phyloP scores from a whole-genome alignment of 139 green algal genomes.

The Prasinococcaceae sp. region DNA sequence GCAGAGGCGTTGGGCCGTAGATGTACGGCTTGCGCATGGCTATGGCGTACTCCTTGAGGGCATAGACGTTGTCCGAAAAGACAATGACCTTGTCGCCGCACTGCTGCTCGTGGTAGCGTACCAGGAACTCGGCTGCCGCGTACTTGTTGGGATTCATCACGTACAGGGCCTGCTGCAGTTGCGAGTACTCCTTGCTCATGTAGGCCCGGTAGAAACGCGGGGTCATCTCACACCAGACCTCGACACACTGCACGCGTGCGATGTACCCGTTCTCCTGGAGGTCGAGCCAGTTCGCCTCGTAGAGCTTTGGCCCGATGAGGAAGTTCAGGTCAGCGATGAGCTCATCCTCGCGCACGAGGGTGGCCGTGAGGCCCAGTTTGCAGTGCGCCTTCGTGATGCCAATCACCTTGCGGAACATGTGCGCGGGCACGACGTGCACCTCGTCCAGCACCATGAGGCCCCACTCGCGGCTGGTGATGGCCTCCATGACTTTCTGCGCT shows the following conservation, averaged over 20 bases:
- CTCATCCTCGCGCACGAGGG: conserved; percentile 91
- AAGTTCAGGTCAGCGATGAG: conserved; percentile 87
- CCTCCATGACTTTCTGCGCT: conserved; percentile 33
- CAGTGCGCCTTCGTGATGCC: conserved; percentile 84
- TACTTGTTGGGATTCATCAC: conserved; percentile 98
- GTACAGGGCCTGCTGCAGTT: conserved; percentile 62
- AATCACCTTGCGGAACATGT: conserved; percentile 93
- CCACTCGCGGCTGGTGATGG: conserved; percentile 76
- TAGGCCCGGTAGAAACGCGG: conserved; percentile 84
- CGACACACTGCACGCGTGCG: conserved; percentile 92
- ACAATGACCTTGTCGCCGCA: conserved; percentile 84
- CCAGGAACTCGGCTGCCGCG: conserved; percentile 83
- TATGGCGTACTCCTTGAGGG: conserved; percentile 79
- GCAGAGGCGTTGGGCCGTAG: conserved; percentile 66
- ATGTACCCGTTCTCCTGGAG: conserved; percentile 87
- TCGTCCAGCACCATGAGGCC: conserved; percentile 94
- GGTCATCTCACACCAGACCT: conserved; percentile 97
- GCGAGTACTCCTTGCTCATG: conserved; percentile 50
- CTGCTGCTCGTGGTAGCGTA: conserved; percentile 80
- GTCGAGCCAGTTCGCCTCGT: conserved; percentile 99
- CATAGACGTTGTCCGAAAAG: conserved; percentile 96
- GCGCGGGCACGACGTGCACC: conserved; percentile 91
- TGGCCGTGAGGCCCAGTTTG: conserved; percentile 95
- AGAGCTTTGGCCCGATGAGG: conserved; percentile 95
- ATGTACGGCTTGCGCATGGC: conserved; percentile 78